Conservation (phyloP, 2,329 filamentous ascomycete species). For the Blastomyces gilchristii region DNA sequence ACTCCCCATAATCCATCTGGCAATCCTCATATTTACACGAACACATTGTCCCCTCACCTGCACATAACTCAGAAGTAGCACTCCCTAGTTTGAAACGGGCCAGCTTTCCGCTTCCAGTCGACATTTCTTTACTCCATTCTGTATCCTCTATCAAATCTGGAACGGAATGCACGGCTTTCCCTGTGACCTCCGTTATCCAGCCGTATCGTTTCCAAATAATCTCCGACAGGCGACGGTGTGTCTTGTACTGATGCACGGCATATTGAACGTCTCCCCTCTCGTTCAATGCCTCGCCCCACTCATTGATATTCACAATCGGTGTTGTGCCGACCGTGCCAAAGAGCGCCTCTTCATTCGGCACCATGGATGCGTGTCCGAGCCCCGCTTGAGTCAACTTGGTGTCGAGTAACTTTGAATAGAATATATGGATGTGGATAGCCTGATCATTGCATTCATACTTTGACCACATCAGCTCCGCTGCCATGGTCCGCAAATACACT, state of each 20-base stretch:
- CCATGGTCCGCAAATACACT: neutral
- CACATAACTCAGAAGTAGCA: neutral
- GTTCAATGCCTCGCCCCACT: neutral
- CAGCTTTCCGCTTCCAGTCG: neutral
- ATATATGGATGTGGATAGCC: neutral
- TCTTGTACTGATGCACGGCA: neutral
- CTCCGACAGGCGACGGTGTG: neutral
- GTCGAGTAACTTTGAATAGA: neutral
- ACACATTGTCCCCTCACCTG: neutral
- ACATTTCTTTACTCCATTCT: neutral
- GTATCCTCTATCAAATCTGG: neutral
- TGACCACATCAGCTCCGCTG: neutral
- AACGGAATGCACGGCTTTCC: neutral
- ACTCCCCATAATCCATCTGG: neutral
- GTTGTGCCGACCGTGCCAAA: neutral
- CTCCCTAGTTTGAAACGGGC: neutral
- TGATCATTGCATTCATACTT: neutral
- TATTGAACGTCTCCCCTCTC: neutral
- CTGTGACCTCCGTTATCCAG: neutral
- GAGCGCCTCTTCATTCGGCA: neutral
- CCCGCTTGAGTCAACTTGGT: neutral
- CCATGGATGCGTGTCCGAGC: neutral
- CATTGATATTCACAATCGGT: neutral
- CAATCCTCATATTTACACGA: neutral
- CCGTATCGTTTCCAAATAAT: neutral